Base-by-base conservation (phyloP, 2,329 filamentous ascomycete species). In the Fusarium algeriense region DNA sequence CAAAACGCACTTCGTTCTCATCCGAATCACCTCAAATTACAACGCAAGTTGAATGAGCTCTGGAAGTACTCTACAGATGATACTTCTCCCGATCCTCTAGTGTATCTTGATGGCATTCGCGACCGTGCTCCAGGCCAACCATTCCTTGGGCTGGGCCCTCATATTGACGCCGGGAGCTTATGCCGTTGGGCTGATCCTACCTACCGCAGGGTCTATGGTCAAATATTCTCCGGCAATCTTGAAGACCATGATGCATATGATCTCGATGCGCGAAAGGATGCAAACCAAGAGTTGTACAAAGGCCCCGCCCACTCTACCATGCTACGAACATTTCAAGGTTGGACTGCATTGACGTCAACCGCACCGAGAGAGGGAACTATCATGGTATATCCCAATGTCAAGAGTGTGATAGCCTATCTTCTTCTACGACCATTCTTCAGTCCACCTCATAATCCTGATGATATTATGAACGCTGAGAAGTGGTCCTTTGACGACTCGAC, bases 151-250 rank as follows among this genome's bases (percentile, higher is more conserved):
- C 74, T 83, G 3, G 82, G 82, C 7, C 82, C 82, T 20, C 82
- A 84, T 64, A 82, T 84, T 45, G 82, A 84, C 61, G 82, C 81
- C 4, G 82, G 82, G n/a, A 81, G 79, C 60, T 71, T 84, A 11
- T 79, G 76, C 54, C 81, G 82, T 12, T 84, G 82, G 82, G 80
- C 78, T 9, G 81, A 83, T 30, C 72, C 78, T 2, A 17, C 23
- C 2, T 55, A 60, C 15, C 40, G 50, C 6, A 60, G 19, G 6
- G 58, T 60, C 19, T 56, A 60, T 7, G 26, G n/a, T n/a, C n/a
- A n/a, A n/a, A 46, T 60, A 1, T 60, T 54, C 14, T 32, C 40
- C 6, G 58, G 58, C 6, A 23, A 14, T 1, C 40, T 35, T 12
- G 32, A 56, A 7, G 12, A 40, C 1, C 52, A 60, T 14, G 58